phyloP scores from a whole-genome alignment of 2,329 filamentous ascomycete species.

The Pezicula neosporulosa region DNA sequence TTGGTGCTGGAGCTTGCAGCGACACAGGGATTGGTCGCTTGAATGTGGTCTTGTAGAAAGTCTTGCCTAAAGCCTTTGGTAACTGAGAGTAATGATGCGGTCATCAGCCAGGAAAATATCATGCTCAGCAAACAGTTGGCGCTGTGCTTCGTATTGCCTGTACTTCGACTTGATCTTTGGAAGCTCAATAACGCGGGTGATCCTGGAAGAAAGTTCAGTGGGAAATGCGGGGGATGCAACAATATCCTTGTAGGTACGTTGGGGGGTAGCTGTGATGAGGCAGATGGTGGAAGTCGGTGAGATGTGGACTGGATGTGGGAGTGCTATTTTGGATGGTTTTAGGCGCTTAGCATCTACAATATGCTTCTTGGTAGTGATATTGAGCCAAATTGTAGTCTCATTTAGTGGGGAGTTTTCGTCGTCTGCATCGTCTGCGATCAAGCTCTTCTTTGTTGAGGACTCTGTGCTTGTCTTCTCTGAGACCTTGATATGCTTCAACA shows the following conservation, averaged over 20 bases:
- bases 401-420: slow-evolving; percentile 36
- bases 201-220: slow-evolving; percentile 58
- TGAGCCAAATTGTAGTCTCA: slow-evolving; percentile 58
- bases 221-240: slow-evolving; percentile 73
- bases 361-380: slow-evolving; percentile 62
- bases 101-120: slow-evolving; percentile 94
- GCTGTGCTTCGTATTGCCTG: slow-evolving; percentile 81
- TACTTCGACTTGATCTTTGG: slow-evolving; percentile 86
- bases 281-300: slow-evolving; percentile 70
- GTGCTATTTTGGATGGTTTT: slow-evolving; percentile 77
- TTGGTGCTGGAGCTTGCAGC: slow-evolving; percentile 60
- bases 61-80: slow-evolving; percentile 79
- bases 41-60: slow-evolving; percentile 78
- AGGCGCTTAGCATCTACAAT: slow-evolving; percentile 70
- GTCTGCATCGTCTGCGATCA: slow-evolving; percentile 46
- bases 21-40: slow-evolving; percentile 87
- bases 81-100: slow-evolving; percentile 70
- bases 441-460: slow-evolving; percentile 49
- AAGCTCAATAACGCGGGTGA: slow-evolving; percentile 76
- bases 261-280: slow-evolving; percentile 77
- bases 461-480: slow-evolving; percentile 39
- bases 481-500: slow-evolving; percentile 59
- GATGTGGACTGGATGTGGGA: slow-evolving; percentile 74
- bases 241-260: slow-evolving; percentile 87
- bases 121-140: slow-evolving; percentile 80